Evolutionary conservation across 2,329 filamentous ascomycete genomes (phyloP).

Genomic region (Sporothrix pallida): DNA sequence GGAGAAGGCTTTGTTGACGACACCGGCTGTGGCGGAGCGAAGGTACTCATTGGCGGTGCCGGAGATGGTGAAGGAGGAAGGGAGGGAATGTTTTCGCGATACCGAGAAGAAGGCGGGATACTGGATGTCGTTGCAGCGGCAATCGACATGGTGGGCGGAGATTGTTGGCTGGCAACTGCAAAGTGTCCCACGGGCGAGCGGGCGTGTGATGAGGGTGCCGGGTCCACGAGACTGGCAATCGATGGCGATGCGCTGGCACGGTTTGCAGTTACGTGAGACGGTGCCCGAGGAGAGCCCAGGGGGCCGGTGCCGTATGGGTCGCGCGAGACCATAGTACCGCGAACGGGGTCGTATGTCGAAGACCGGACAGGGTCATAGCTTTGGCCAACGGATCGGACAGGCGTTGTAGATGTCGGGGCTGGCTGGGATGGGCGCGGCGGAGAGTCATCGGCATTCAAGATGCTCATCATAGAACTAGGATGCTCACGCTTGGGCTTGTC

Average conservation of each 20-base stretch:
- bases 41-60: slow-evolving; percentile 41
- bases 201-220: slow-evolving; percentile 50
- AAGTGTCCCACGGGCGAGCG: slow-evolving; percentile 44
- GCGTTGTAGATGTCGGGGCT: slow-evolving; percentile 46
- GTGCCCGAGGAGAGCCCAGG: slow-evolving; percentile 58
- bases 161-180: slow-evolving; percentile 43
- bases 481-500: slow-evolving; percentile 60
- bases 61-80: slow-evolving; percentile 43
- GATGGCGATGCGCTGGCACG: slow-evolving; percentile 89
- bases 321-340: slow-evolving; percentile 64
- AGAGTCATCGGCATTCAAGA: slow-evolving; percentile 60
- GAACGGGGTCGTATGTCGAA: slow-evolving; percentile 69
- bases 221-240: slow-evolving; percentile 88
- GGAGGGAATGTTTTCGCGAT: slow-evolving; percentile 32
- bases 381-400: slow-evolving; percentile 71
- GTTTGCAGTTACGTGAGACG: slow-evolving; percentile 60
- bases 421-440: slow-evolving; percentile 49
- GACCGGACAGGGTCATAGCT: slow-evolving; percentile 89
- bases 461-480: slow-evolving; percentile 60
- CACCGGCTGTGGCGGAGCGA: neutral
- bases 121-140: slow-evolving; percentile 41
- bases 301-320: slow-evolving; percentile 55
- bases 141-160: slow-evolving; percentile 42
- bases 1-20: slow-evolving; percentile 20
- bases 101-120: slow-evolving; percentile 8